phyloP scores from a whole-genome alignment of 805 yeast genomes.

The Starmerella floricola region DNA sequence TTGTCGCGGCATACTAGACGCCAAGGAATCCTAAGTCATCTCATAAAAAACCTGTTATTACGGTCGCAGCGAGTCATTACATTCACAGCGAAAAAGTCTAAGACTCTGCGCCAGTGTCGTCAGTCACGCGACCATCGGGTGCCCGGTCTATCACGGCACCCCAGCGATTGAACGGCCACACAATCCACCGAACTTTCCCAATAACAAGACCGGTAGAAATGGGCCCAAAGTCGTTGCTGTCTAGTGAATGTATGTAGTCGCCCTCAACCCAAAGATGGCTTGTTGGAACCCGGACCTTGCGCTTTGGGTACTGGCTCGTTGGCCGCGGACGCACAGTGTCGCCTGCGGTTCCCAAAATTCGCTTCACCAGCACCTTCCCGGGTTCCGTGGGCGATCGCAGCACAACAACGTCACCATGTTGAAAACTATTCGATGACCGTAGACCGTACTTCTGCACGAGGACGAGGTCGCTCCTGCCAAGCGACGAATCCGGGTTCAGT shows the following conservation, averaged over 20 bases:
- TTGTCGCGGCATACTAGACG: too few species aligned
- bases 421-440: conserved; percentile 36
- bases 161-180: conserved; percentile 58
- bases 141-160: conserved; percentile 34
- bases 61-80: too few species aligned
- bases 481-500: conserved; percentile 50
- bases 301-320: conserved; percentile 42
- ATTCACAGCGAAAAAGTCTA: too few species aligned
- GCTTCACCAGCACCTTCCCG: conserved; percentile 57
- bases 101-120: neutral
- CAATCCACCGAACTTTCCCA: conserved; percentile 57
- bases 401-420: conserved; percentile 60
- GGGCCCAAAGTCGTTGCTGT: conserved; percentile 82
- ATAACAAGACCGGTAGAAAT: conserved; percentile 66
- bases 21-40: too few species aligned
- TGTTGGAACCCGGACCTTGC: conserved; percentile 50
- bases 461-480: conserved; percentile 36
- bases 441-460: conserved; percentile 54
- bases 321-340: conserved; percentile 49
- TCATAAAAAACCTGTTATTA: too few species aligned
- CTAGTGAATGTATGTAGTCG: conserved; percentile 66
- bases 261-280: conserved; percentile 94
- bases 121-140: conserved; percentile 33
- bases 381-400: conserved; percentile 76
- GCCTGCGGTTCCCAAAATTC: conserved; percentile 66